Evolutionary conservation across 2,329 filamentous ascomycete species (phyloP).

Genomic region (Akanthomyces uredinophilus): DNA sequence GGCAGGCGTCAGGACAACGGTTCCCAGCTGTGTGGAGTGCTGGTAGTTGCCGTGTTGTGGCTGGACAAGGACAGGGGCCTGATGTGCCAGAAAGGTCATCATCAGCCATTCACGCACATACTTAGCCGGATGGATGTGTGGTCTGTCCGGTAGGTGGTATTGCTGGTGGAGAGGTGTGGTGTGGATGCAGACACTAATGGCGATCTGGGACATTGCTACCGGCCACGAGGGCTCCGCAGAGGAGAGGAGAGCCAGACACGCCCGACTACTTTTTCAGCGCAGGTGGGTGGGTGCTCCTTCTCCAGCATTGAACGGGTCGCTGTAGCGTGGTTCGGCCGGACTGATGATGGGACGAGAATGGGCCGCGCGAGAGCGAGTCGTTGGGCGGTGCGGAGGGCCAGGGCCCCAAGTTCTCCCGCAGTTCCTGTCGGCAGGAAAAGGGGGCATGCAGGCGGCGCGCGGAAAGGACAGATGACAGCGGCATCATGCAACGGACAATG

Average conservation of each 20-base stretch:
- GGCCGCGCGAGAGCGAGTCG: neutral
- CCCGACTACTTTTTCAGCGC: slow-evolving; percentile 7
- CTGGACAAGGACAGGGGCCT: slow-evolving; percentile 5
- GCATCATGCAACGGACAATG: neutral
- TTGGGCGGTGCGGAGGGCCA: neutral
- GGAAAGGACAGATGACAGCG: neutral
- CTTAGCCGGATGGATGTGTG: neutral
- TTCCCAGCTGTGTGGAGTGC: slow-evolving; percentile 8
- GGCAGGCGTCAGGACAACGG: slow-evolving; percentile 5
- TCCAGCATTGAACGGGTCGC: neutral
- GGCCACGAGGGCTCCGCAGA: slow-evolving; percentile 8
- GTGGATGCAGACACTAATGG: slow-evolving; percentile 9
- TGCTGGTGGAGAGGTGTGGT: slow-evolving; percentile 3
- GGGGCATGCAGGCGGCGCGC: neutral
- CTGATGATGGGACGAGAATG: slow-evolving; percentile 5
- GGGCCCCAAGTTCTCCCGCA: neutral
- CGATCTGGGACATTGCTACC: slow-evolving; percentile 15
- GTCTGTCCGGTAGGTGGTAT: neutral
- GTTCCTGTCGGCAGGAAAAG: neutral
- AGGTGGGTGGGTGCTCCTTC: slow-evolving; percentile 2
- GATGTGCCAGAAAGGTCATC: neutral
- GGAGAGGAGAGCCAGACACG: slow-evolving; percentile 5
- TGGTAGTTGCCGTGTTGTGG: slow-evolving; percentile 11
- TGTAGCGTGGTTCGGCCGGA: slow-evolving; percentile 1
- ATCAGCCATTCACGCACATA: slow-evolving; percentile 1